Percentiles rank a stretch among this genome's conserved stretches.
phyloP scores from a whole-genome alignment of 2,329 filamentous ascomycete species.

The Xylaria hypoxylon region DNA sequence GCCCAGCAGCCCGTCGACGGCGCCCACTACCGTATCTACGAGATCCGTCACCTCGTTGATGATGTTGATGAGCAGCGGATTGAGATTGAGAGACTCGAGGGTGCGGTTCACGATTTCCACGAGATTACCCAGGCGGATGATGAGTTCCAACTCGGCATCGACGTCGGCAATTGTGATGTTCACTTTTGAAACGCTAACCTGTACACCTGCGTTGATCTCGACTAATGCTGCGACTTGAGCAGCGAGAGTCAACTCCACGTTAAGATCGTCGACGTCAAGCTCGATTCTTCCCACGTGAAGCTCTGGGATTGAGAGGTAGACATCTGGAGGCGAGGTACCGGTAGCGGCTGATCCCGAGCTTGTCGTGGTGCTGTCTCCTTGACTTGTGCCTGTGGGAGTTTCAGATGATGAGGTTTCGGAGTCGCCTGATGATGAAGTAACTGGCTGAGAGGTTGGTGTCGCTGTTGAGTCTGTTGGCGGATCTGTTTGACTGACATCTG shows the following conservation, averaged over 20 bases:
- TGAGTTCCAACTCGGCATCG: slow-evolving; percentile 67
- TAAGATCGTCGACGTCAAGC: slow-evolving; percentile 68
- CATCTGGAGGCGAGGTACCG: slow-evolving; percentile 62
- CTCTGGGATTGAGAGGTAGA: slow-evolving; percentile 67
- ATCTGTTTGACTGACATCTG: slow-evolving; percentile 28
- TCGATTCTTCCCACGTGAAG: slow-evolving; percentile 70
- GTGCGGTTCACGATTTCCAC: slow-evolving; percentile 72
- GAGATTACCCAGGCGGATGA: slow-evolving; percentile 69
- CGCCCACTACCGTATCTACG: slow-evolving; percentile 65
- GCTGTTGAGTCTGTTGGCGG: slow-evolving; percentile 29
- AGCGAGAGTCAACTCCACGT: slow-evolving; percentile 69
- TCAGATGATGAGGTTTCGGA: slow-evolving; percentile 38
- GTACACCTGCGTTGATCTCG: slow-evolving; percentile 64
- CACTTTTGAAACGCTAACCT: slow-evolving; percentile 62
- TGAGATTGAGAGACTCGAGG: slow-evolving; percentile 68
- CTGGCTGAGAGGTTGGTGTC: slow-evolving; percentile 29
- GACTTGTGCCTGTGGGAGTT: slow-evolving; percentile 39
- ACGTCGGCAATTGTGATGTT: slow-evolving; percentile 73
- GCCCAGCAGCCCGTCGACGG: slow-evolving; percentile 69
- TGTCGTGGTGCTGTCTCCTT: slow-evolving; percentile 41
- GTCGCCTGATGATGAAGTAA: slow-evolving; percentile 29
- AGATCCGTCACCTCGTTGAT: slow-evolving; percentile 65
- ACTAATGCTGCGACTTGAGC: slow-evolving; percentile 70
- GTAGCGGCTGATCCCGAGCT: slow-evolving; percentile 44
- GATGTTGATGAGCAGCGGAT: slow-evolving; percentile 68